A percentile compares a stretch with the other conserved stretches of the same genome.
Conservation (phyloP, 2,329 filamentous ascomycete genomes). For the Phialemoniopsis sp. region DNA sequence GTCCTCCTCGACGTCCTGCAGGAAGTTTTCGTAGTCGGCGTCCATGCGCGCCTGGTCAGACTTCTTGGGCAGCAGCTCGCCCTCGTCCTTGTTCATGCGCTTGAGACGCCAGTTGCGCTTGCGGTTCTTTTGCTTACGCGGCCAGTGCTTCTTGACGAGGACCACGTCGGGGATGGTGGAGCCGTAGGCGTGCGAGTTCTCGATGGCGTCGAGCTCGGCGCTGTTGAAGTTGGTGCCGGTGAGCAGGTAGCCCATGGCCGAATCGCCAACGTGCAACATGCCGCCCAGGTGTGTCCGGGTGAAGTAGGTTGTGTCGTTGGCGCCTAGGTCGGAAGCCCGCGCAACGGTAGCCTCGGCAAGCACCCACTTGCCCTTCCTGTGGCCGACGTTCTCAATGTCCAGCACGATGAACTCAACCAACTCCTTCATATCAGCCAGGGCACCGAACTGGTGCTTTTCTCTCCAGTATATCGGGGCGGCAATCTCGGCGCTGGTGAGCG, state of each 20-base stretch:
- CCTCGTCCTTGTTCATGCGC: conserved; percentile 87
- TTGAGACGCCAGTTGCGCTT: conserved; percentile 89
- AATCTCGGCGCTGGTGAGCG: conserved; percentile 86
- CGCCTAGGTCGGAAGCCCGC: conserved; percentile 78
- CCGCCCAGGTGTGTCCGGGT: conserved; percentile 85
- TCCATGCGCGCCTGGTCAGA: conserved; percentile 85
- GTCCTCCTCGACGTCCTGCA: conserved; percentile 95
- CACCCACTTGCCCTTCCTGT: conserved; percentile 74
- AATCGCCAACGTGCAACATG: conserved; percentile 83
- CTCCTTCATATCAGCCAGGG: conserved; percentile 78
- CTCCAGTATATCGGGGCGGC: conserved; percentile 85
- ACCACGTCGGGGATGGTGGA: conserved; percentile 86
- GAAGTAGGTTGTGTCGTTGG: conserved; percentile 85
- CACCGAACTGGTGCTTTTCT: conserved; percentile 64
- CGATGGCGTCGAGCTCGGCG: conserved; percentile 75
- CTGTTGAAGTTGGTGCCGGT: conserved; percentile 93
- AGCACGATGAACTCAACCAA: conserved; percentile 91
- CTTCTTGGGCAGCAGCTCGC: conserved; percentile 81
- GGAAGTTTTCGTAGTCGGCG: conserved; percentile 93
- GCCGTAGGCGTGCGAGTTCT: conserved; percentile 70
- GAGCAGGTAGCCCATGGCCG: conserved; percentile 90
- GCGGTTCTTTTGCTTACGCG: conserved; percentile 77
- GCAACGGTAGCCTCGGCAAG: conserved; percentile 87
- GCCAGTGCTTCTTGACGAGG: conserved; percentile 95
- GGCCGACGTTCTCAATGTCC: conserved; percentile 80